These are phyloP conservation scores for Aureobasidium sp. DNA, from an alignment of 2,329 filamentous ascomycete genomes.

Conservation along the genomic window DNA sequence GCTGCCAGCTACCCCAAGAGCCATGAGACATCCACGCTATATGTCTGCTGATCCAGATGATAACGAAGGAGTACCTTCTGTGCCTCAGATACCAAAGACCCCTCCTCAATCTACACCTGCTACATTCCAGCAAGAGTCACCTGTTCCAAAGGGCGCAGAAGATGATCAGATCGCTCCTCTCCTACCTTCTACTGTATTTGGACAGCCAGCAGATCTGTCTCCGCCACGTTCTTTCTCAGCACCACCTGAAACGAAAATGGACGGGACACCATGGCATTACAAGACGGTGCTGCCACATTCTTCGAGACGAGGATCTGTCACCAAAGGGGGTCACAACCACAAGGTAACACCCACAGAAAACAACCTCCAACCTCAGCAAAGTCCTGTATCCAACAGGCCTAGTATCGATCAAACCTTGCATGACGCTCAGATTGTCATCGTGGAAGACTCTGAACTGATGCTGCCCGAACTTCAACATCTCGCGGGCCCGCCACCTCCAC, in stretches of 20 bases:
- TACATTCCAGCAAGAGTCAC: slow-evolving; percentile 27
- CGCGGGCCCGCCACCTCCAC: slow-evolving; percentile 42
- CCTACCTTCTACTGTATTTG: slow-evolving; percentile 42
- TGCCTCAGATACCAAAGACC: slow-evolving; percentile 50
- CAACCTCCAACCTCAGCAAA: slow-evolving; percentile 18
- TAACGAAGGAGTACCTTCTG: slow-evolving; percentile 44
- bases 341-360: slow-evolving; percentile 39
- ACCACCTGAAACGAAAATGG: slow-evolving; percentile 37
- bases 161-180: slow-evolving; percentile 39
- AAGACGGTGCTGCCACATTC: slow-evolving; percentile 26
- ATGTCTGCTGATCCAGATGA: slow-evolving; percentile 50
- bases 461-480: slow-evolving; percentile 57
- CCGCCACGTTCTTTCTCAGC: slow-evolving; percentile 41
- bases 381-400: slow-evolving; percentile 36
- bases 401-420: slow-evolving; percentile 51
- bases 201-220: slow-evolving; percentile 30
- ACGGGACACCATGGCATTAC: slow-evolving; percentile 26
- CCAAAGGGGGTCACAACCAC: slow-evolving; percentile 31
- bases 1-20: slow-evolving; percentile 83
- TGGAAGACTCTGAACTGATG: slow-evolving; percentile 32
- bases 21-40: slow-evolving; percentile 75
- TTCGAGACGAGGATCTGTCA: slow-evolving; percentile 32
- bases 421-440: slow-evolving; percentile 36
- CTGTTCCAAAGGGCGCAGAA: slow-evolving; percentile 28
- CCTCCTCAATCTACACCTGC: slow-evolving; percentile 25